Base-by-base conservation (phyloP, 2,329 filamentous ascomycete species). In the Helicocarpus griseus region DNA sequence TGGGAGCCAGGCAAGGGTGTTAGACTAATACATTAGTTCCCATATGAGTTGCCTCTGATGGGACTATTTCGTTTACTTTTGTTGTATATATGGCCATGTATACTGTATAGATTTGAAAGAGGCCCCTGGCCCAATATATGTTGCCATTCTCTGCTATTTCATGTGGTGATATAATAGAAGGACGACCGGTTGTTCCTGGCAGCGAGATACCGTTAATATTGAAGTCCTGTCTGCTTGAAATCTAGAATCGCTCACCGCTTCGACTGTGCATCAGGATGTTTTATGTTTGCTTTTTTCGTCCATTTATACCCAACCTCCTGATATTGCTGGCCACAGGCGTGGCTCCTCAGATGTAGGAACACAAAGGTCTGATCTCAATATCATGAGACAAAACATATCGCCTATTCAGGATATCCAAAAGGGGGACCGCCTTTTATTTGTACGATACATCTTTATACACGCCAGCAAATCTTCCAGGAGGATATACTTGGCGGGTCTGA, bases 1-100 rank as follows among this genome's bases (percentile, higher is more conserved):
- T 96, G 91, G 90, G 89, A 95, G 75, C 81, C 76, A 61, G 90
- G 89, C 4, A 66, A 61, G 31, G 64, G 76, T 56, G 75, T 81
- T 52, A 69, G 77, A 43, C 59, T 82, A 58, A 67, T 77, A 55
- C 79, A 82, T 70, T 82, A 50, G 52, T 24, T 28, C 24, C 14
- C 6, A 35, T 47, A 36, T 19, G 19, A 2, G 45, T n/a, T n/a
- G 17, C 2, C 21, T n/a, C 5, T 39, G 14, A 39, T 31, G 8
- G 3, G 31, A 35, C 13, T 4, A 39, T 39, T 39, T 19, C 17
- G 3, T 39, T 39, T 39, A 19, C 8, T 17, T 7, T 57, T 53
- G 33, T 40, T 46, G 52, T 48, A 49, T 19, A 19, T 19, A n/a
- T n/a, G n/a, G n/a, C n/a, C n/a, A n/a, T n/a, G n/a, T n/a, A n/a